Conservation (phyloP, 257 asterid species). For the Petrea volubilis region DNA sequence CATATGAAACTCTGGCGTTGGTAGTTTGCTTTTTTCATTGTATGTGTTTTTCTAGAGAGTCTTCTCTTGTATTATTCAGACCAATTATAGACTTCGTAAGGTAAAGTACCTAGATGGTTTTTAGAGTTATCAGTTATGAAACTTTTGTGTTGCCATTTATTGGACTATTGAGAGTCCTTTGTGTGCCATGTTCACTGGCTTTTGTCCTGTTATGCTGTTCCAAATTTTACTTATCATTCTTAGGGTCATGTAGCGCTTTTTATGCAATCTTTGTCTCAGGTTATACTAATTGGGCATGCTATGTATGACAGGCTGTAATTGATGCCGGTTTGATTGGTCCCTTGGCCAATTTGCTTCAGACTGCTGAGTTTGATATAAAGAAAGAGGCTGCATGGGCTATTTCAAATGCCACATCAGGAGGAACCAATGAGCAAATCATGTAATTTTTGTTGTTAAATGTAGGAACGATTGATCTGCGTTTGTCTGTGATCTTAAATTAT, state of each 20-base stretch:
- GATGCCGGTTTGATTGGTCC: constrained; percentile 82
- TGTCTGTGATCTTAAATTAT: constrained; percentile 5
- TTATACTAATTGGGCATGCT: constrained; percentile 3
- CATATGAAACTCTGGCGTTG: constrained; percentile 4
- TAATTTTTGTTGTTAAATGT: constrained; percentile 24
- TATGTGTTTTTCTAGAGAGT: constrained; percentile 1
- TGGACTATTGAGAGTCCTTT: neutral
- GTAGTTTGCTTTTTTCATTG: neutral
- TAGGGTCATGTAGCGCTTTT: neutral
- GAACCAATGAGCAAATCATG: constrained; percentile 83
- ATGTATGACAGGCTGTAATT: constrained; percentile 67
- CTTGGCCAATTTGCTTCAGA: constrained; percentile 73
- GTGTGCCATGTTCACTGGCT: neutral
- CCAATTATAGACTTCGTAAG: neutral
- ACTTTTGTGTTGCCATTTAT: constrained; percentile 7
- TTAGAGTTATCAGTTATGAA: no score
- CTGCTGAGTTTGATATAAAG: constrained; percentile 87
- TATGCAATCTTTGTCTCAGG: neutral
- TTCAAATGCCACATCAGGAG: constrained; percentile 96
- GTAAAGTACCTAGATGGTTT: no score
- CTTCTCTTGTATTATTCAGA: neutral
- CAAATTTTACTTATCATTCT: neutral
- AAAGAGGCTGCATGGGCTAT: constrained; percentile 98
- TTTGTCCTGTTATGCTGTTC: neutral
- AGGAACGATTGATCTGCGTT: neutral